Percentiles rank a stretch among this genome's conserved stretches.
These are phyloP conservation scores for Eutrema japonicum DNA, from an alignment of 345 rosid genomes.

Conservation along the genomic window DNA sequence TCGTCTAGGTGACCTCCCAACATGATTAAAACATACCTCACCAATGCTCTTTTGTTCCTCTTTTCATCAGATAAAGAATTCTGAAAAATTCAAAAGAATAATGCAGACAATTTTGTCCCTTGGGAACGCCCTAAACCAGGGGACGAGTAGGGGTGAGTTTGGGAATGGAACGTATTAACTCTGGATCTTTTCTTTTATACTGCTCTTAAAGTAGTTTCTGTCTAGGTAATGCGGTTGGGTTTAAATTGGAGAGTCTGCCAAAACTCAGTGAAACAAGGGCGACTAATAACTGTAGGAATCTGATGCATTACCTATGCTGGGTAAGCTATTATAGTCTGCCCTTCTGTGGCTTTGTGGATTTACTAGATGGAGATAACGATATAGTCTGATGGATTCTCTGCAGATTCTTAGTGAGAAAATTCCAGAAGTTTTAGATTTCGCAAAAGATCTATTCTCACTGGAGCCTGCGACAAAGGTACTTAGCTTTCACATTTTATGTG, in stretches of 20 bases:
- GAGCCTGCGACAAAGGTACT: slow-evolving; percentile 82
- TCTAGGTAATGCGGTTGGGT: slow-evolving; percentile 86
- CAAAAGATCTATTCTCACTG: slow-evolving; percentile 63
- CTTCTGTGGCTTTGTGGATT: slow-evolving; percentile 20
- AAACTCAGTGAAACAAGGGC: slow-evolving; percentile 93
- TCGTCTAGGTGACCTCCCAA: slow-evolving; percentile 12
- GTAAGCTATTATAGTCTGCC: slow-evolving; percentile 44
- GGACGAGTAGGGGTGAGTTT: slow-evolving; percentile 92
- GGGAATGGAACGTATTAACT: background rate
- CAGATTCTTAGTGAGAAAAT: slow-evolving; percentile 89
- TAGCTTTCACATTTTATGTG: background rate
- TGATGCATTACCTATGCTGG: slow-evolving; percentile 98
- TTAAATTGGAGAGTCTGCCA: slow-evolving; percentile 90
- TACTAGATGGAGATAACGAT: slow-evolving; percentile 9
- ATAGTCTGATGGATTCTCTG: slow-evolving; percentile 38
- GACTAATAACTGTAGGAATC: slow-evolving; percentile 82
- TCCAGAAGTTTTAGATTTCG: slow-evolving; percentile 84
- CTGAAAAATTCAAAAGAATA: slow-evolving; percentile 77
- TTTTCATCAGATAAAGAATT: slow-evolving; percentile 41
- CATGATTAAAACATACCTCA: slow-evolving; percentile 6
- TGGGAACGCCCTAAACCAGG: slow-evolving; percentile 96
- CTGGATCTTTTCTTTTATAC: slow-evolving; percentile 20
- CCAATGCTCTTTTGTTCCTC: slow-evolving; percentile 6
- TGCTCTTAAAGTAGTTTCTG: slow-evolving; percentile 29
- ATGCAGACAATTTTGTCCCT: slow-evolving; percentile 94